Percentiles rank a stretch among this genome's conserved stretches.
These are phyloP conservation scores for Acanthamoeba sp. DNA, from an alignment of 208 protist genomes.

Conservation along the genomic window DNA sequence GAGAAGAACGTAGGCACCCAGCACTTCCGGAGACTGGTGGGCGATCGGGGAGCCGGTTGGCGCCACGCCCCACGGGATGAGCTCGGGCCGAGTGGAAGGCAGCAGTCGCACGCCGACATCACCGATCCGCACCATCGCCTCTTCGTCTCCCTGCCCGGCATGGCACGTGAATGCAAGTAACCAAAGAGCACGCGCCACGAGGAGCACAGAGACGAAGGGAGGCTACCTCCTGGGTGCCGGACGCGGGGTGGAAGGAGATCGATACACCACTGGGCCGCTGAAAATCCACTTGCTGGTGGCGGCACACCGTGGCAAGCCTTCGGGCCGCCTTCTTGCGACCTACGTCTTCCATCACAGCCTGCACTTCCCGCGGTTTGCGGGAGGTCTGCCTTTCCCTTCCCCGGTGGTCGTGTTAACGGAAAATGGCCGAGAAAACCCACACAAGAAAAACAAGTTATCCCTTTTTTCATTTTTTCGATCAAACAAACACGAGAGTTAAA, in stretches of 20 bases:
- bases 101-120: conserved; percentile 21
- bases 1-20: conserved; percentile 6
- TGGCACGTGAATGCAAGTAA: too few relatives aligned
- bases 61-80: conserved; percentile 63
- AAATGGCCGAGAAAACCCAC: neutral
- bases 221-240: neutral
- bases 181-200: too few relatives aligned
- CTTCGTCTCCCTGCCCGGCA: neutral
- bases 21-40: conserved; percentile 53
- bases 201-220: too few relatives aligned
- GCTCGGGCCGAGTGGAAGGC: conserved; percentile 25
- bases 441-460: neutral
- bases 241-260: neutral
- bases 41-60: conserved; percentile 64
- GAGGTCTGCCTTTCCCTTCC: neutral
- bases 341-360: neutral
- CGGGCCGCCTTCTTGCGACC: neutral
- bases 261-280: neutral
- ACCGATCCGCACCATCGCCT: conserved; percentile 41
- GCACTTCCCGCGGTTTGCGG: neutral
- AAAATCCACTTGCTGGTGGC: neutral
- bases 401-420: neutral
- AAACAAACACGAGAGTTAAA: neutral
- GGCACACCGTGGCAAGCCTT: neutral
- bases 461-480: neutral